Evolutionary conservation across 2,329 filamentous ascomycete genomes (phyloP).

Genomic region (Helicocarpus griseus): DNA sequence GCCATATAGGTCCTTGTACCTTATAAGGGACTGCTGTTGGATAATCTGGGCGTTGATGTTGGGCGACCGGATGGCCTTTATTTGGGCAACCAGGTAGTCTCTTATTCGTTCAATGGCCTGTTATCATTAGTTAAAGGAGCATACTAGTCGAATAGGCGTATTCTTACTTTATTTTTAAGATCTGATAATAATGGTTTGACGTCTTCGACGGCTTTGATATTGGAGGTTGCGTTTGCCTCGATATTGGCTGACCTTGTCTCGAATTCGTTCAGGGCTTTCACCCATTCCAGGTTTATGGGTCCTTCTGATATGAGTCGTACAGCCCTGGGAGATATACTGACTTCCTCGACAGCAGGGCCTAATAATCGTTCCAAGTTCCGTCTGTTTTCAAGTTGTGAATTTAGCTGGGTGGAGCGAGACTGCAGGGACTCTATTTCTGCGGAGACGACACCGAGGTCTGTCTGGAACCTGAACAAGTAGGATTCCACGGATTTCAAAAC

Average conservation of each 20-base stretch:
- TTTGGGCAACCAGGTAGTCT: conserved; percentile 87
- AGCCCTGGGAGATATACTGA: conserved; percentile 74
- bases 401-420: conserved; percentile 71
- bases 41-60: conserved; percentile 97
- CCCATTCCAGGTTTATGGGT: conserved; percentile 80
- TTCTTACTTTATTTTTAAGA: conserved; percentile 63
- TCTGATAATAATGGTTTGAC: conserved; percentile 77
- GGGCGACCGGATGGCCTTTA: conserved; percentile 85
- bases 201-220: conserved; percentile 70
- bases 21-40: conserved; percentile 82
- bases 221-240: conserved; percentile 55
- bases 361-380: conserved; percentile 81
- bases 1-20: conserved; percentile 76
- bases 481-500: conserved; percentile 86
- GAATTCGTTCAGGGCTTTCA: conserved; percentile 71
- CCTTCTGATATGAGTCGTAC: conserved; percentile 82
- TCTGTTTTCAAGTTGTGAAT: conserved; percentile 76
- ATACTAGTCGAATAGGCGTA: neutral
- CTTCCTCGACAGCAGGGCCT: conserved; percentile 80
- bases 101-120: conserved; percentile 86
- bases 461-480: conserved; percentile 85
- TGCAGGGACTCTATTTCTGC: conserved; percentile 93
- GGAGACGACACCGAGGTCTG: conserved; percentile 83
- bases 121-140: conserved; percentile 6
- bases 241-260: conserved; percentile 67